phyloP scores from a whole-genome alignment of 805 yeast species.

The Blastobotrys robertii region DNA sequence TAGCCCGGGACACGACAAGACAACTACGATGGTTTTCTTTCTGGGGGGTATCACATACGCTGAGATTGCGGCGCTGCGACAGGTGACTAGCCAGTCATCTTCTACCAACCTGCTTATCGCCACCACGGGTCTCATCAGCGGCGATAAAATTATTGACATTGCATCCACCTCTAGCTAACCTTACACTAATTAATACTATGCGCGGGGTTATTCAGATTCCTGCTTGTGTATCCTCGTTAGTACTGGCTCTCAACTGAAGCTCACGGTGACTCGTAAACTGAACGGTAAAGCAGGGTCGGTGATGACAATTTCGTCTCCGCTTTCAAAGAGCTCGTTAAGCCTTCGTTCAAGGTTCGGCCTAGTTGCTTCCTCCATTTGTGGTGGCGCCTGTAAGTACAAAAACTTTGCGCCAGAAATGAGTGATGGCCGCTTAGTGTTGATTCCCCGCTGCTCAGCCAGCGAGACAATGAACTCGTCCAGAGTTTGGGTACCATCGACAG shows the following conservation, averaged over 20 bases:
- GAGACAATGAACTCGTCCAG: constrained; percentile 36
- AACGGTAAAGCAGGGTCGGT: constrained; percentile 47
- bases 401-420: constrained; percentile 32
- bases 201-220: too few relatives aligned
- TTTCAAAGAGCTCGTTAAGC: constrained; percentile 30
- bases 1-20: constrained; percentile 23
- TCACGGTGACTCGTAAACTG: constrained; percentile 23
- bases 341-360: constrained; percentile 33
- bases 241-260: constrained; percentile 7
- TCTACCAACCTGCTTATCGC: constrained; percentile 34
- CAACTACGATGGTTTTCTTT: constrained; percentile 40
- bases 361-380: constrained; percentile 36
- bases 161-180: constrained; percentile 1
- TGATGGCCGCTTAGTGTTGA: constrained; percentile 35
- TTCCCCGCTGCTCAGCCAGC: constrained; percentile 24
- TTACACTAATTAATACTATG: too few relatives aligned
- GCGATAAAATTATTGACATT: constrained; percentile 28
- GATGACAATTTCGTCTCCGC: constrained; percentile 41
- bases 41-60: constrained; percentile 84
- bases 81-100: constrained; percentile 38
- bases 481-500: constrained; percentile 21
- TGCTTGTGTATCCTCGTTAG: too few relatives aligned
- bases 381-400: constrained; percentile 41
- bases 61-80: constrained; percentile 65
- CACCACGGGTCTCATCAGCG: constrained; percentile 40